Evolutionary conservation across 495 filamentous ascomycete species (phyloP).

Genomic region (Tuber magnatum): DNA sequence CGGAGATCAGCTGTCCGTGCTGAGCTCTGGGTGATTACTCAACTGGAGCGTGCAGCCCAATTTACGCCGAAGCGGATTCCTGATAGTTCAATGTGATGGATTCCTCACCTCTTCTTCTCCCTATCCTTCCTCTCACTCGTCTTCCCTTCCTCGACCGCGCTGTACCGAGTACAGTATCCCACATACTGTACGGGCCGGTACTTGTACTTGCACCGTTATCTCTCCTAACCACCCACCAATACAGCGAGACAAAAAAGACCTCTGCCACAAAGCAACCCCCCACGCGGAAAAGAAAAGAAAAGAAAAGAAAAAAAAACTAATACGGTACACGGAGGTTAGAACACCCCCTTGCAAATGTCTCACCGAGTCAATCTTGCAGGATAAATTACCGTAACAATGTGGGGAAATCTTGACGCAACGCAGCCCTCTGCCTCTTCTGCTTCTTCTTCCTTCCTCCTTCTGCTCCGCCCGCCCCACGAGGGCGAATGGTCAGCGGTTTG

Average conservation of each 20-base stretch:
- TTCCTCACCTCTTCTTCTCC: background rate
- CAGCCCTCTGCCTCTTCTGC: background rate
- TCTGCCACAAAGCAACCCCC: background rate
- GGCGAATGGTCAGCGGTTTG: background rate
- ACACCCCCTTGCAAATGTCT: background rate
- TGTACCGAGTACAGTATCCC: too few species aligned
- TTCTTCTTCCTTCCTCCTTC: background rate
- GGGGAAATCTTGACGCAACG: slow-evolving; percentile 5
- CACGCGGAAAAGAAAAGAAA: background rate
- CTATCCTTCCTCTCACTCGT: background rate
- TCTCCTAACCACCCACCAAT: background rate
- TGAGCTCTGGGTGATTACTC: background rate
- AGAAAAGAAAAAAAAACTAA: background rate
- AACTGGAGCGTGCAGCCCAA: background rate
- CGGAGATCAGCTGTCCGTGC: background rate
- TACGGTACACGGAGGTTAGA: background rate
- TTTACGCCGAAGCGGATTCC: background rate
- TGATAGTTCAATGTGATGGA: background rate
- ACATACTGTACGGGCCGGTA: too few species aligned
- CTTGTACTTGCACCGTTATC: background rate
- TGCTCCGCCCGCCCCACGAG: background rate
- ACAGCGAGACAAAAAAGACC: background rate
- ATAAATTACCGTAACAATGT: slow-evolving; percentile 4
- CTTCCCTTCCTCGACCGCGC: background rate
- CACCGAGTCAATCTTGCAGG: slow-evolving; percentile 2